Base-by-base conservation (phyloP, 2,329 filamentous ascomycete genomes). In the Aspergillus sp. region DNA sequence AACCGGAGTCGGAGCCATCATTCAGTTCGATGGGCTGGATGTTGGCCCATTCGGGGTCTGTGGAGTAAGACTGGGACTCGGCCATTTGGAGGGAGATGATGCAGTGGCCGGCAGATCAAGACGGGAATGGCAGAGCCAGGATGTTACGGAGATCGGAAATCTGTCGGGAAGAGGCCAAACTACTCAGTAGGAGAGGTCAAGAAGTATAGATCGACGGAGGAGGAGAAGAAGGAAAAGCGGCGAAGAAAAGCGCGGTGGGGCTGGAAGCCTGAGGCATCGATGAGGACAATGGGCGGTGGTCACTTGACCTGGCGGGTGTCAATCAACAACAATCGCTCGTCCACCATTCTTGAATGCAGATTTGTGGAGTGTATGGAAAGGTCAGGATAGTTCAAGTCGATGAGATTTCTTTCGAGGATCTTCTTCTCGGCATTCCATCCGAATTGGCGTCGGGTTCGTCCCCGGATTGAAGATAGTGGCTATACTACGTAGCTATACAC, bases 41-140 rank as follows among this genome's bases (percentile, higher is more conserved):
- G 78, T 96, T 92, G 66, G 91, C 87, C 94, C 92, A 98, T 63
- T 82, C 84, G 1, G 91, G 87, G 74, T 93, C 87, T 62, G 83
- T 81, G 54, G 84, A 82, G 74, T 90, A 90, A 32, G 59, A 63
- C 72, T 29, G 26, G 32, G 59, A 63, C 72, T 29, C 45, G 22
- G 26, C 14, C 45, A 54, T 54, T 18, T 29, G 26, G 36, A 24
- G 12, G 3, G 14, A n/a, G 2, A n/a, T 22, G 46, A 29, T 3
- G 22, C n/a, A 32, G 22, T 36, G 20, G 3, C 26, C 9, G 50
- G 29, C 14, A 16, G 36, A 42, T 42, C 14, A 16, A 2, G 36
- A 6, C 14, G 16, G n/a, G 14, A n/a, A n/a, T 7, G 14, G 14
- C 2, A n/a, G 14, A n/a, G 36, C 14, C 36, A 42, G 32, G 12